phyloP scores from a whole-genome alignment of 768 basidiomycete genomes.

The Lactarius sp. region DNA sequence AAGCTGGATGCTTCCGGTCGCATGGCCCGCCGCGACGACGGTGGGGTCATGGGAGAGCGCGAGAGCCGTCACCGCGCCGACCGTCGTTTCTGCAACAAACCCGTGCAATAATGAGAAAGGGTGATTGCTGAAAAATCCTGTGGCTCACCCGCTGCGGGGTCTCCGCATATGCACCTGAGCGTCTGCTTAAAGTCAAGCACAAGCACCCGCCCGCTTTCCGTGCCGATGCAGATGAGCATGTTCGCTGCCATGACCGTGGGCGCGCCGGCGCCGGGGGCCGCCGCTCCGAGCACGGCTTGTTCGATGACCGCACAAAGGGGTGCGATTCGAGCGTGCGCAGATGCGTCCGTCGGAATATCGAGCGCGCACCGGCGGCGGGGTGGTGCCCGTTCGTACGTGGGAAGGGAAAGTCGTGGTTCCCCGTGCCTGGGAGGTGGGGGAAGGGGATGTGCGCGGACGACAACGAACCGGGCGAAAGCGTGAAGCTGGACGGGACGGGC shows the following conservation, averaged over 20 bases:
- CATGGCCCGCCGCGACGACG: conserved; percentile 84
- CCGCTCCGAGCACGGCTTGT: conserved; percentile 61
- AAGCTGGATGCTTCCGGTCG: conserved; percentile 77
- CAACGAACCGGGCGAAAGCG: conserved; percentile 58
- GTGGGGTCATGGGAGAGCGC: conserved; percentile 93
- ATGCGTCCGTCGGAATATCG: conserved; percentile 74
- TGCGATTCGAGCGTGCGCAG: conserved; percentile 55
- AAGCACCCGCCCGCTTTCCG: conserved; percentile 66
- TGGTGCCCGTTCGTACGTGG: conserved; percentile 24
- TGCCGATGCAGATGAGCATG: conserved; percentile 87
- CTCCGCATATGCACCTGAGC: conserved; percentile 73
- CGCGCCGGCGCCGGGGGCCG: conserved; percentile 55
- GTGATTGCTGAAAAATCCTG: not conserved
- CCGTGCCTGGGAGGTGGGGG: conserved; percentile 22
- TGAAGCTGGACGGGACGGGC: conserved; percentile 46
- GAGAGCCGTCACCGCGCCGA: conserved; percentile 82
- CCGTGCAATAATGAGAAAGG: no score
- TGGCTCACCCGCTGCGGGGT: conserved; percentile 51
- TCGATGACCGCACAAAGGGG: conserved; percentile 47
- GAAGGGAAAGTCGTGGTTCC: conserved; percentile 27
- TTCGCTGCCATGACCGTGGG: conserved; percentile 78
- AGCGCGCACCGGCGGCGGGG: conserved; percentile 34
- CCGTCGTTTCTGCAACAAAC: conserved; percentile 42
- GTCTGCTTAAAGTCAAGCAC: conserved; percentile 92
- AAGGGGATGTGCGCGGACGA: conserved; percentile 50